These are phyloP conservation scores for Cystobasidium slooffiae DNA, from an alignment of 1,284 basidiomycete genomes.

Conservation along the genomic window DNA sequence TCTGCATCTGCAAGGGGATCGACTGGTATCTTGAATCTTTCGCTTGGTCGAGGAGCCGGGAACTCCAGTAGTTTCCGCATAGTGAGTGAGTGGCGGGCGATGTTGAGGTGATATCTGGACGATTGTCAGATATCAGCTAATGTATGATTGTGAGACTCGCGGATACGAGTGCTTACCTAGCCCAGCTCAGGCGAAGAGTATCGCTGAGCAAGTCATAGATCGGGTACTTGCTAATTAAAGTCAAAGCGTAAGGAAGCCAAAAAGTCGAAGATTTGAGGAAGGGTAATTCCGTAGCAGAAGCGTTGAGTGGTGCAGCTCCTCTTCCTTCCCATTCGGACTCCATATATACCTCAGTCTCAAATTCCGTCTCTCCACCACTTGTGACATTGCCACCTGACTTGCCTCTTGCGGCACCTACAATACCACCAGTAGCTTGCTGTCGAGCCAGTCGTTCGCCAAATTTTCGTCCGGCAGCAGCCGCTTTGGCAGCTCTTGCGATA, in stretches of 20 bases:
- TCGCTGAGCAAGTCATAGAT: slow-evolving; percentile 56
- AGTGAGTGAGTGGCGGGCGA: slow-evolving; percentile 56
- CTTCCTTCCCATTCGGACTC: slow-evolving; percentile 49
- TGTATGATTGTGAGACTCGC: too few relatives aligned
- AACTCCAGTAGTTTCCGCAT: slow-evolving; percentile 57
- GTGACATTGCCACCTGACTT: slow-evolving; percentile 47
- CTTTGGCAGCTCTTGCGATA: slow-evolving; percentile 49
- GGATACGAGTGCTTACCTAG: too few relatives aligned
- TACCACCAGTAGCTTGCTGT: slow-evolving; percentile 14
- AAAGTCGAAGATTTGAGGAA: slow-evolving; percentile 29
- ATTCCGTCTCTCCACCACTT: slow-evolving; percentile 50
- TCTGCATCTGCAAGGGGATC: slow-evolving; percentile 26
- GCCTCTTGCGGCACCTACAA: background rate
- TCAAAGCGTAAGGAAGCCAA: slow-evolving; percentile 48
- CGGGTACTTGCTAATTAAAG: slow-evolving; percentile 49
- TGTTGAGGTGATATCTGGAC: slow-evolving; percentile 55
- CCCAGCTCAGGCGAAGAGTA: slow-evolving; percentile 56
- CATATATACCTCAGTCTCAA: slow-evolving; percentile 45
- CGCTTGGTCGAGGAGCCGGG: slow-evolving; percentile 54
- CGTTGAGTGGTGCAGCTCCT: slow-evolving; percentile 28
- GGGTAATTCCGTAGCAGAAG: slow-evolving; percentile 13
- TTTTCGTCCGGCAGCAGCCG: slow-evolving; percentile 46
- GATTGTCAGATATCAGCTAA: background rate
- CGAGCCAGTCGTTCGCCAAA: slow-evolving; percentile 44
- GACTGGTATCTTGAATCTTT: slow-evolving; percentile 50